A percentile compares a stretch with the other conserved stretches of the same genome.
These are phyloP conservation scores for Pyricularia sp. DNA, from an alignment of 2,329 filamentous ascomycete species.

Conservation along the genomic window DNA sequence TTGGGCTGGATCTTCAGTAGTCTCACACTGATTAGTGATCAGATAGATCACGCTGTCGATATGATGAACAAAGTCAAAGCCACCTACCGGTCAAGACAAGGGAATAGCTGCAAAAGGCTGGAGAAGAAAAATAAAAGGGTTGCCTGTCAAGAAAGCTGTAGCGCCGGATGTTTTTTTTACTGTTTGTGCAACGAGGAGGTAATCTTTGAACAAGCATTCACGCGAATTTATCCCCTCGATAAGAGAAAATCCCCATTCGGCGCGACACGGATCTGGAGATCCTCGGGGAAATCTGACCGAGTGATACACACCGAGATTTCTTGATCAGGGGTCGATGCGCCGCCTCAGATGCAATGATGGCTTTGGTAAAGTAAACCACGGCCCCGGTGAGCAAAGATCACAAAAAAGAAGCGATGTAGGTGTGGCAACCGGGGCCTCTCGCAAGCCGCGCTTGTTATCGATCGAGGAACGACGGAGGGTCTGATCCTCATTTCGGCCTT, in stretches of 20 bases:
- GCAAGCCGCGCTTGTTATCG: background rate
- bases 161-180: background rate
- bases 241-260: background rate
- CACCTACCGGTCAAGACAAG: background rate
- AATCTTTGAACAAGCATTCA: background rate
- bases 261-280: background rate
- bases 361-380: background rate
- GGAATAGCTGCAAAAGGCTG: background rate
- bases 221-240: background rate
- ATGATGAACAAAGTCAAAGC: background rate
- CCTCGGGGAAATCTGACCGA: background rate
- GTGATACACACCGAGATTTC: background rate
- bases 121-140: background rate
- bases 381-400: background rate
- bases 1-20: background rate
- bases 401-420: background rate
- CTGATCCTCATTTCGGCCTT: background rate
- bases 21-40: background rate
- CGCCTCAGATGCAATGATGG: background rate
- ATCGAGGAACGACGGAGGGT: background rate
- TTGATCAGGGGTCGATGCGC: background rate
- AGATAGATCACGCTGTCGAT: background rate
- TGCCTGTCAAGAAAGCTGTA: background rate
- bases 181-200: background rate
- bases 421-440: background rate